Percentiles rank a stretch among this genome's conserved stretches.
Evolutionary conservation across 805 yeast genomes (phyloP).

Genomic region (Suhomyces kilbournensis): DNA sequence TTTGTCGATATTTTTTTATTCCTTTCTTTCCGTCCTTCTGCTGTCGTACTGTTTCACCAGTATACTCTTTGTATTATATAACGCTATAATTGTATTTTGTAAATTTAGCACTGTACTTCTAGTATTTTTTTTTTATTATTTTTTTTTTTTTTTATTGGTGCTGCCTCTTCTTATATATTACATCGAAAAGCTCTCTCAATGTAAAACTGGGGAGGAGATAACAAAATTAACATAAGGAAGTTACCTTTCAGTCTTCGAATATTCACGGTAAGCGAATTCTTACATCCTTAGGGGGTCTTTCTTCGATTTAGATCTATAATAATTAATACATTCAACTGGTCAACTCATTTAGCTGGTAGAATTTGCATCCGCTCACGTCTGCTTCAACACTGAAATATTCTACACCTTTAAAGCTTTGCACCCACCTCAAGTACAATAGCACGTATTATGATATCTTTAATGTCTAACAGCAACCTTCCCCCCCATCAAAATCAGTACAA

Average conservation of each 20-base stretch:
- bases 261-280: not conserved
- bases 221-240: not conserved
- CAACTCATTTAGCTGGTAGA: not conserved
- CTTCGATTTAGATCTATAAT: not conserved
- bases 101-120: not conserved
- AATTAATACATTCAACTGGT: not conserved
- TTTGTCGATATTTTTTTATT: not conserved
- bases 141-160: not conserved
- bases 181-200: not conserved
- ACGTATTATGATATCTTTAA: slow-evolving; percentile 5
- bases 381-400: not conserved
- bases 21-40: not conserved
- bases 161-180: not conserved
- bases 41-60: not conserved
- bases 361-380: not conserved
- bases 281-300: not conserved
- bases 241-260: not conserved
- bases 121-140: not conserved
- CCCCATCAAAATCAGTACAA: not conserved
- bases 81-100: not conserved
- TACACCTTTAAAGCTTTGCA: not conserved
- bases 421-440: not conserved
- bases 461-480: slow-evolving; percentile 4
- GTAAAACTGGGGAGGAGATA: not conserved
- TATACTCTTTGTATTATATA: not conserved